These are phyloP conservation scores for Naumovozyma dairenensis DNA, from an alignment of 805 yeast genomes.

Conservation along the genomic window DNA sequence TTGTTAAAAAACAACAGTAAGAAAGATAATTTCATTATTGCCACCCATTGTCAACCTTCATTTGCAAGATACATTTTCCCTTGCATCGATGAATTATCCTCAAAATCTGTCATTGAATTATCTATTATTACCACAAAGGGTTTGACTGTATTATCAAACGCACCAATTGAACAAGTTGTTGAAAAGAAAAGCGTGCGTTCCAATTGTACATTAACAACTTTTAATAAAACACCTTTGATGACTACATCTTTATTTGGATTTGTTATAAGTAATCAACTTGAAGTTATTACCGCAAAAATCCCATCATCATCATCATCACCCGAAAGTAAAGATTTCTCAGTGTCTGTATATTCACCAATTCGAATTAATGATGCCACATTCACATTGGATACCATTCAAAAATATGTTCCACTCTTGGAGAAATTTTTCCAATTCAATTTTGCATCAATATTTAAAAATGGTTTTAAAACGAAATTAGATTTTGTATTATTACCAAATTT, in stretches of 20 bases:
- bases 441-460: too few relatives aligned
- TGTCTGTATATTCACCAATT: conserved; percentile 45
- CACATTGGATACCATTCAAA: conserved; percentile 40
- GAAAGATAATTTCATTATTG: conserved; percentile 39
- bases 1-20: conserved; percentile 42
- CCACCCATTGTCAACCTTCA: conserved; percentile 67
- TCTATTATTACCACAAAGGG: conserved; percentile 35
- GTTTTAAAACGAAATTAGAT: conserved; percentile 58
- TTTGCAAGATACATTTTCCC: conserved; percentile 59
- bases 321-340: conserved; percentile 30
- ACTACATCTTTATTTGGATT: conserved; percentile 59
- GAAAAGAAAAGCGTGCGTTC: conserved; percentile 15
- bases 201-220: conserved; percentile 31
- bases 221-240: conserved; percentile 49
- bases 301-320: conserved; percentile 10
- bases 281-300: conserved; percentile 35
- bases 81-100: conserved; percentile 53
- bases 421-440: conserved; percentile 35
- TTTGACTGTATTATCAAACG: conserved; percentile 46
- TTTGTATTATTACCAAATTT: conserved; percentile 60
- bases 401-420: conserved; percentile 41
- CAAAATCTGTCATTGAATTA: conserved; percentile 43
- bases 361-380: conserved; percentile 38
- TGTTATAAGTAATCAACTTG: conserved; percentile 59
- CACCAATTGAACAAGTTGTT: conserved; percentile 25